Base-by-base conservation (phyloP, 164 flowering plant genomes). In the Vitis cinerea region DNA sequence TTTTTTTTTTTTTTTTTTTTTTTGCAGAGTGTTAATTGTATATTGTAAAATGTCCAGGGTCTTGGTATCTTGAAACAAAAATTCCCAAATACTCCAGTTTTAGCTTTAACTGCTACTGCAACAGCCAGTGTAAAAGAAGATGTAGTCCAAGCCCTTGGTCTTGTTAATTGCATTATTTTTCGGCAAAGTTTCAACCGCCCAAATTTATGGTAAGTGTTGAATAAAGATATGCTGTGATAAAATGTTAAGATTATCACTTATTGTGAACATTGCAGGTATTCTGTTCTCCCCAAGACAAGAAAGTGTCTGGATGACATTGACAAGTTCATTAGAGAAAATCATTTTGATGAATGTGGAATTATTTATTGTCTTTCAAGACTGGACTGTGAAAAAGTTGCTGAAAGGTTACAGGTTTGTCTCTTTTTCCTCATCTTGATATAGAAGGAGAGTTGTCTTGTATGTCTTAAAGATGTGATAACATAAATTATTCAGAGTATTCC, bases 351-450 rank as follows among this genome's bases (percentile, higher is more conserved):
- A 82, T 89, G 97, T 78, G 99, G 99, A 61, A 96, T 96, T 57
- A 81, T 93, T 71, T 96, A 96, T 80, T 96, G 99, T 67, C 97
- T 96, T 69, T 96, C 99, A 58, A 86, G 97, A 83, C 80, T 92
- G 92, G 98, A 96, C 75, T 96, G 99, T 80, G 97, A 96, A 79
- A 96, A 92, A 75, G 97, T 90, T 69, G 97, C 98, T 68, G 98
- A 90, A 69, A 89, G 79, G 79, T 77, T 96, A 64, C 91, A 87
- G 98, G 99, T 93, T 67, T 19, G 71, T 71, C 65, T 67, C 64
- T 64, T 68, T 47, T 30, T 63, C 23, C 2, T 54, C 50, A 31
- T 29, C 69, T 66, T 48, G 37, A 2, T 76, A 8, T 64, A 17
- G 14, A 9, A 56, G 13, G 56, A 7, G 3, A 48, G 52, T 7